Evolutionary conservation across 1,139 yeast species (phyloP), one percentile per base, ranked within the genome.

Genomic region (Geotrichum bryndzae): DNA sequence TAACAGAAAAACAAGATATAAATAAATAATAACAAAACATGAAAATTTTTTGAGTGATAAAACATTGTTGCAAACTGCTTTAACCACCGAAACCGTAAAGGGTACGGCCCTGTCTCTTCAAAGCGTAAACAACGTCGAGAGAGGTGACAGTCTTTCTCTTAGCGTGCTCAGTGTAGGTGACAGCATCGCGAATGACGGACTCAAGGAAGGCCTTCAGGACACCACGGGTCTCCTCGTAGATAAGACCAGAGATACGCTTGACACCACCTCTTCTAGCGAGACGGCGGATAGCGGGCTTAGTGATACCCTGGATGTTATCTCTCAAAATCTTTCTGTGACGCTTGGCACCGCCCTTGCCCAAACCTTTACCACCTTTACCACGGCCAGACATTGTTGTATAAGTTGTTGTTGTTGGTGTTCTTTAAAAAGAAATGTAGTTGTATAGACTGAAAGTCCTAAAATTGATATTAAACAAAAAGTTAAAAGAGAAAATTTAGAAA

Each of bases 191-290:
- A 81, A 94, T 94, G 73, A 92, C 97, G 77, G 89, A 87, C 82
- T 91, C 97, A 77, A 94, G 86, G 88, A 92, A 94, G 66, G 96
- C 84, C 83, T 92, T 92, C 73, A 94, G 85, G 72, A 94, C 98
- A 71, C 89, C 94, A 84, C 99, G 90, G 75, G 95, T 97, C 84
- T 92, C 97, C 83, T 94, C 98, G 84, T 94, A 94, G 80, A 94
- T 92, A 78, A 92, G 84, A 77, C 97, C 98, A 69, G 98, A 92
- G 75, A 94, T 94, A 88, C 98, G 97, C 88, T 94, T 94, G 77
- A 94, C 99, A 90, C 99, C 99, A 83, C 99, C 99, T 90, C 99
- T 91, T 87, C 99, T 92, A 66, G 99, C 99, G 76, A 94, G 88
- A 89, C 99, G 92, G 84, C 99, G 91, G 79, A 94, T 94, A 76